phyloP scores from a whole-genome alignment of 306 rosid species.

The Trifolium subterraneum region DNA sequence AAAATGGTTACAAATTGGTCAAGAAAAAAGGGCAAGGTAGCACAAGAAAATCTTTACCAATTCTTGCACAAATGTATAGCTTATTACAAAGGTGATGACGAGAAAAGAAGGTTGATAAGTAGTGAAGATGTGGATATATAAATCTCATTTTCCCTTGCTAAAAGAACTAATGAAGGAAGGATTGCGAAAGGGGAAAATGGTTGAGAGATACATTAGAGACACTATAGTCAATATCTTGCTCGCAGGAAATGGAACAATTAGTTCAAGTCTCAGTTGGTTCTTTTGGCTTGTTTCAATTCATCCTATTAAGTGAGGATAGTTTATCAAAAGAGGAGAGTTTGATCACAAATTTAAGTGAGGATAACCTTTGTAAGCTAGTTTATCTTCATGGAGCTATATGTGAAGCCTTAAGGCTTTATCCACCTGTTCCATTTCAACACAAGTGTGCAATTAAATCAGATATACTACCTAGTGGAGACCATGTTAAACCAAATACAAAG shows the following conservation, averaged over 20 bases:
- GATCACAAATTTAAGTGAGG: background rate
- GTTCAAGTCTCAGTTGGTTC: constrained; percentile 21
- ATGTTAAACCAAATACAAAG: constrained; percentile 12
- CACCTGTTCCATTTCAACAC: background rate
- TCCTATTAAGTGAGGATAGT: background rate
- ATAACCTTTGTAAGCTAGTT: background rate
- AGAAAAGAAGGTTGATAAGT: too few relatives aligned
- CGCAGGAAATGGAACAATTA: background rate
- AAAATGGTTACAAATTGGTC: constrained; percentile 23
- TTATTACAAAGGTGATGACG: background rate
- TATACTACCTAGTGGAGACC: constrained; percentile 29
- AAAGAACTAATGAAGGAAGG: background rate
- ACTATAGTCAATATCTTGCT: background rate
- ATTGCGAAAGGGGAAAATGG: background rate
- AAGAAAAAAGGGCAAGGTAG: background rate
- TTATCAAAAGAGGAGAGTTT: background rate
- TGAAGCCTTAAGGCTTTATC: constrained; percentile 36
- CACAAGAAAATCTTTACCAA: background rate
- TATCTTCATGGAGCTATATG: constrained; percentile 36
- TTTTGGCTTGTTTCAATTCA: constrained; percentile 34
- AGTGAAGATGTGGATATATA: background rate
- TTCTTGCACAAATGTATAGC: background rate
- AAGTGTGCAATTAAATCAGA: constrained; percentile 18
- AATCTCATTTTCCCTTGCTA: background rate
- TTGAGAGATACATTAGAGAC: background rate